phyloP scores from a whole-genome alignment of 75 land plant species.

The Picea sitchensis region DNA sequence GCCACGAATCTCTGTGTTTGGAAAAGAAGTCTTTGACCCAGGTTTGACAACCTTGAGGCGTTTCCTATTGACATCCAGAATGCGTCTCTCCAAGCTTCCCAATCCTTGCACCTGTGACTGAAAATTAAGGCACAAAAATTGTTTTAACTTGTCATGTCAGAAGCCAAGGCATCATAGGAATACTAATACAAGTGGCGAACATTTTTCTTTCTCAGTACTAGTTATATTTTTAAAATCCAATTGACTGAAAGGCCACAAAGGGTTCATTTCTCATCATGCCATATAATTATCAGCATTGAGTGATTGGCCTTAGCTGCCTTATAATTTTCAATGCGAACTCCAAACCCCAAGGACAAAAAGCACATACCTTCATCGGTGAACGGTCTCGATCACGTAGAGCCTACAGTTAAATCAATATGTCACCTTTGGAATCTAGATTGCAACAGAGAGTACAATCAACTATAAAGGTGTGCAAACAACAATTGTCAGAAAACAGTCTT shows the following conservation, averaged over 20 bases:
- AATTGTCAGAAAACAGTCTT: not conserved
- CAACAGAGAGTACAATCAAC: not conserved
- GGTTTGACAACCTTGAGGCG: conserved; percentile 95
- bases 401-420: conserved; percentile 30
- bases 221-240: not conserved
- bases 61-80: conserved; percentile 89
- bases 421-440: not conserved
- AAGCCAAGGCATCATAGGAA: not conserved
- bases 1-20: conserved; percentile 90
- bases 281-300: too few relatives aligned
- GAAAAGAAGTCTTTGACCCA: conserved; percentile 93
- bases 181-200: not conserved
- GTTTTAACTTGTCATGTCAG: not conserved
- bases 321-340: not conserved
- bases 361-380: conserved; percentile 63
- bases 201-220: not conserved
- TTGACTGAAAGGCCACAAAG: not conserved
- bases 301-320: not conserved
- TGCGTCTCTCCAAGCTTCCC: conserved; percentile 78
- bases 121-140: not conserved
- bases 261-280: not conserved
- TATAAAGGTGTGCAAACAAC: not conserved
- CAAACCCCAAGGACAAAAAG: not conserved
- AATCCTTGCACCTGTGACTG: conserved; percentile 43
- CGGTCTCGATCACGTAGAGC: conserved; percentile 80